Base-by-base conservation (phyloP, 2,329 filamentous ascomycete genomes). In the Samsoniella hepiali region DNA sequence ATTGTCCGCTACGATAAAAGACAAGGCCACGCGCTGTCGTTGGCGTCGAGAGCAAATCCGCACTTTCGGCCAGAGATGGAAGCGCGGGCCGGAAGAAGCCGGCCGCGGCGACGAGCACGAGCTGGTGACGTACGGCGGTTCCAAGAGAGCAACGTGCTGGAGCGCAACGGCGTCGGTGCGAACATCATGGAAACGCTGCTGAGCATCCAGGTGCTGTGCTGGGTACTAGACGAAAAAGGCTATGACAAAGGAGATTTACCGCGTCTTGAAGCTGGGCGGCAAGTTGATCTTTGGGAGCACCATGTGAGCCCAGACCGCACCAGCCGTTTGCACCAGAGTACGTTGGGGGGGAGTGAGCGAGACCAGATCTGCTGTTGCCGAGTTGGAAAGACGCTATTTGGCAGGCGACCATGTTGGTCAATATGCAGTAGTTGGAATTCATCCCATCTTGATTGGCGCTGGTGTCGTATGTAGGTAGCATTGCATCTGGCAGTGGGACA, bases 251-350 rank as follows among this genome's bases (percentile, higher is more conserved):
- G 68, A 72, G 63, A 64, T 80, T n/a, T 77, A 76, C 65, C 73
- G 73, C 58, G 66, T 81, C 34, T 66, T 82, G 49, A 81, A 77
- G 65, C 79, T 79, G 0, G 79, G 79, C 1, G 79, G 79, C 13
- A 75, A 72, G 51, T 77, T 81, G 63, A 70, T 82, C 32, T 80
- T 62, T 81, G 79, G 76, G 79, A 81, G 65, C 79, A 81, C 63
- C 68, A 66, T 55, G 64, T 66, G 58, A 75, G 66, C 64, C 60
- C 62, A 13, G 65, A 74, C 47, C 29, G 27, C 44, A 31, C 74
- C 27, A 78, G 76, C 4, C 63, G 61, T 40, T 50, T 67, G 32
- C 69, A 63, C 22, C 74, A 76, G 69, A 66, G 73, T 75, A 67
- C 53, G 71, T 69, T 8, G 34, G 34, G 34, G 5, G 34, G 34